A percentile compares a stretch with the other conserved stretches of the same genome.
These are phyloP conservation scores for Aphanoascus verrucosus DNA, from an alignment of 2,329 filamentous ascomycete genomes.

Conservation along the genomic window DNA sequence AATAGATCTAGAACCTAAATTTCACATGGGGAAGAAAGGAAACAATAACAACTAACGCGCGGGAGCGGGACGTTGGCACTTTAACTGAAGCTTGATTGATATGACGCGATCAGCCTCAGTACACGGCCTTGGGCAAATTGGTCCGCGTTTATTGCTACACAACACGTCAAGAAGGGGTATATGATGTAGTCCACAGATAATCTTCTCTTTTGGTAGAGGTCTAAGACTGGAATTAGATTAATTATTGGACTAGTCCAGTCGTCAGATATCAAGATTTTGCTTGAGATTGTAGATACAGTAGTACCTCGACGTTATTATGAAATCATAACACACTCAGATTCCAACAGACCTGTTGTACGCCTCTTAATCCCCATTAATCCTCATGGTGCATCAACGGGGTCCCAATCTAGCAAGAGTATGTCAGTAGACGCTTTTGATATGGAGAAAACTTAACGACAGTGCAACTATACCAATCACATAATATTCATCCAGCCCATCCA, in stretches of 20 bases:
- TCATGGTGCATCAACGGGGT: slow-evolving; percentile 1
- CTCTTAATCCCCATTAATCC: too few relatives aligned
- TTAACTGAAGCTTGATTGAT: neutral
- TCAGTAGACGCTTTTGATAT: neutral
- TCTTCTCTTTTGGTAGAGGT: neutral
- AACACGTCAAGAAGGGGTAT: too few relatives aligned
- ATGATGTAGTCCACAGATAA: neutral
- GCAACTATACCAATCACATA: slow-evolving; percentile 7
- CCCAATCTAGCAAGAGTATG: slow-evolving; percentile 1
- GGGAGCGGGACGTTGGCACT: neutral
- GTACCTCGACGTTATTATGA: too few relatives aligned
- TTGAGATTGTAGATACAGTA: too few relatives aligned
- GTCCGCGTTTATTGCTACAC: too few relatives aligned
- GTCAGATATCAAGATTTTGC: too few relatives aligned
- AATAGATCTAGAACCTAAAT: neutral
- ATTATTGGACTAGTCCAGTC: too few relatives aligned
- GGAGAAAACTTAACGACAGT: neutral
- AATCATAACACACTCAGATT: too few relatives aligned
- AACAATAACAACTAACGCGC: neutral
- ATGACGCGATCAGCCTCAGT: neutral
- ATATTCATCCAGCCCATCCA: slow-evolving; percentile 12
- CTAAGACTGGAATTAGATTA: neutral
- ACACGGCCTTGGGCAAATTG: neutral
- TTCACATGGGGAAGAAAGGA: neutral
- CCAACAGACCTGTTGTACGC: too few relatives aligned